A percentile compares a stretch with the other conserved stretches of the same genome.
phyloP scores from a whole-genome alignment of 805 yeast species.

The Candida schatavii region DNA sequence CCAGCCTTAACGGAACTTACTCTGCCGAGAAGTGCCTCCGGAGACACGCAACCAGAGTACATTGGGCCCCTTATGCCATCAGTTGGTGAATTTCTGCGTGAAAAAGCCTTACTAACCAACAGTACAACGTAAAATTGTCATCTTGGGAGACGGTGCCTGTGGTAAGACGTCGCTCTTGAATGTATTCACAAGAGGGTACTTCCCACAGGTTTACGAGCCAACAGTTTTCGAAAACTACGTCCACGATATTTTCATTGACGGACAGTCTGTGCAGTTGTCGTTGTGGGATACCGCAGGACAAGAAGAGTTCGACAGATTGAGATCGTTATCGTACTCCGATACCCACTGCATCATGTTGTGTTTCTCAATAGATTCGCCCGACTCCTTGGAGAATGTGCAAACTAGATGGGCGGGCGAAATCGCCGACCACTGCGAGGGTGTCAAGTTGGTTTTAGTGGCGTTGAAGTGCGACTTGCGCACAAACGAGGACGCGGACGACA shows the following conservation, averaged over 20 bases:
- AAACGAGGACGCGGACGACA: conserved; percentile 48
- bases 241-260: conserved; percentile 94
- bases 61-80: too few species aligned
- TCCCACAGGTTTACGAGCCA: conserved; percentile 97
- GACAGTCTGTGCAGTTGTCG: conserved; percentile 86
- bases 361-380: conserved; percentile 90
- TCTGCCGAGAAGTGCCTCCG: too few species aligned
- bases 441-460: conserved; percentile 88
- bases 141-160: conserved; percentile 94
- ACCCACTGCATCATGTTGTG: conserved; percentile 97
- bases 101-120: conserved; percentile 17
- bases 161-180: conserved; percentile 91
- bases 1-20: too few species aligned
- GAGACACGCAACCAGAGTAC: too few species aligned
- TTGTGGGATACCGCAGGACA: conserved; percentile 99
- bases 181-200: conserved; percentile 95
- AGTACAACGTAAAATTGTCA: conserved; percentile 90
- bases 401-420: conserved; percentile 97
- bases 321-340: conserved; percentile 90
- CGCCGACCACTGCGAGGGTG: conserved; percentile 96
- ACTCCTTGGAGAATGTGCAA: conserved; percentile 91
- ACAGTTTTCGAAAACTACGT: conserved; percentile 97
- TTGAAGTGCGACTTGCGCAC: conserved; percentile 89
- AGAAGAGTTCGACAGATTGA: conserved; percentile 92
- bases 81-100: too few species aligned